phyloP scores from a whole-genome alignment of 2,329 filamentous ascomycete species.

The Diaporthe sp. region DNA sequence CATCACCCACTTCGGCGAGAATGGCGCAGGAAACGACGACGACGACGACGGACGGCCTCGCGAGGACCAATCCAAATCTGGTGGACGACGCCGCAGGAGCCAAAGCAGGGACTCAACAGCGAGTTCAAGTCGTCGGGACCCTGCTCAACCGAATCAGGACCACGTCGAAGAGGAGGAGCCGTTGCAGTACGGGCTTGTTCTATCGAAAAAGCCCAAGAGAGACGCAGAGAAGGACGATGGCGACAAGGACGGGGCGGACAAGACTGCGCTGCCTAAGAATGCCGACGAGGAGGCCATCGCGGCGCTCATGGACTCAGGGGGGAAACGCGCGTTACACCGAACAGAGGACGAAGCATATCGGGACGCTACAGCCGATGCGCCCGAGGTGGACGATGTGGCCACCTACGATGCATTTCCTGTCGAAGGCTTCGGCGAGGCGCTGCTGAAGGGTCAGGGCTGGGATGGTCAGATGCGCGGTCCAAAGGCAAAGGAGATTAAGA shows the following conservation, averaged over 20 bases:
- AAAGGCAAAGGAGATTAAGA: slow-evolving; percentile 76
- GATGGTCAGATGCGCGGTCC: slow-evolving; percentile 74
- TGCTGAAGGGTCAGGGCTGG: slow-evolving; percentile 96
- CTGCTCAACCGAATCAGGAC: slow-evolving; percentile 44
- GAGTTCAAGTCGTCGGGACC: not conserved
- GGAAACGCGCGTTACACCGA: slow-evolving; percentile 66
- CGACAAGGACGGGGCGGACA: slow-evolving; percentile 54
- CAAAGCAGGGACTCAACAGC: slow-evolving; percentile 25
- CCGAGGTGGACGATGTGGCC: slow-evolving; percentile 81
- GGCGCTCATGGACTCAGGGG: slow-evolving; percentile 69
- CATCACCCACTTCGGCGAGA: slow-evolving; percentile 41
- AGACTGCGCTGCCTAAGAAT: slow-evolving; percentile 43
- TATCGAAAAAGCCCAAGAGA: slow-evolving; percentile 49
- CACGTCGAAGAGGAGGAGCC: slow-evolving; percentile 52
- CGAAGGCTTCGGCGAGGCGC: slow-evolving; percentile 92
- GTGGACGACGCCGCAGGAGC: slow-evolving; percentile 13
- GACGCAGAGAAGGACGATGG: slow-evolving; percentile 54
- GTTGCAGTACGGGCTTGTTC: slow-evolving; percentile 55
- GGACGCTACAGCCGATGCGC: slow-evolving; percentile 78
- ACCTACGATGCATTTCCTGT: slow-evolving; percentile 93
- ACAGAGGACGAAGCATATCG: slow-evolving; percentile 79
- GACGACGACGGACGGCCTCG: slow-evolving; percentile 24
- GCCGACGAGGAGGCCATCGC: slow-evolving; percentile 72
- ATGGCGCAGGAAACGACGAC: slow-evolving; percentile 39
- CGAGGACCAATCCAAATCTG: not conserved